Base-by-base conservation (phyloP, 2,329 filamentous ascomycete genomes). In the Talaromyces sp. region DNA sequence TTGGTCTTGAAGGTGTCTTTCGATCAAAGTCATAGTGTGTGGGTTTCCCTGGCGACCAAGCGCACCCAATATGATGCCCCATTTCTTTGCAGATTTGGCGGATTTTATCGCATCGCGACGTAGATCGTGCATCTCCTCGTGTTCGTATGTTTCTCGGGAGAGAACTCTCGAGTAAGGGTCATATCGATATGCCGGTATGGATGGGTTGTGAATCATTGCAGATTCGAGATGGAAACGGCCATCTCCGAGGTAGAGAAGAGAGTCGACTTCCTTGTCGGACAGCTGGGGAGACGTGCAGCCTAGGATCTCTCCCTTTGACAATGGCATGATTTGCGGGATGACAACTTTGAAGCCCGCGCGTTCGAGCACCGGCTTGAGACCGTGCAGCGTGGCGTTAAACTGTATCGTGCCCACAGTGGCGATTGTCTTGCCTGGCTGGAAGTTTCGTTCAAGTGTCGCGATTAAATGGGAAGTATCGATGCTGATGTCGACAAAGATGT, bases 201-300 rank as follows among this genome's bases (percentile, higher is more conserved):
- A 78, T 0, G 96, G 95, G 77, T 99, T 99, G 73, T 98, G 95
- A 67, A 99, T 99, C 94, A 99, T 99, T 71, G 96, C 94, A 70
- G 91, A 96, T 77, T 99, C 95, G 51, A 99, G 89, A 74, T 99
- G 95, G 80, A 97, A 97, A 63, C 93, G 86, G 12, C 93, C 93
- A 72, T 97, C 93, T 54, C 93, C 93, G 14, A 97, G 86, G 73
- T 97, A 97, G 1, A 97, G 81, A 53, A 97, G 89, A 65, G 92
- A 77, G 71, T 96, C 91, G 27, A 93, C 85, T 42, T 81, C 79
- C 44, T 78, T 70, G n/a, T 79, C 72, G 14, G 81, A 69, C n/a
- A 94, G 81, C 27, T 84, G 84, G 0, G 95, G 95, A 0, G 93
- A 96, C 7, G 95, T 99, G 75, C 95, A 99, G n/a, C 95, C 95